Evolutionary conservation across 345 rosid species (phyloP), one percentile per base, ranked within the genome.

Genomic region (Garcia nutans): DNA sequence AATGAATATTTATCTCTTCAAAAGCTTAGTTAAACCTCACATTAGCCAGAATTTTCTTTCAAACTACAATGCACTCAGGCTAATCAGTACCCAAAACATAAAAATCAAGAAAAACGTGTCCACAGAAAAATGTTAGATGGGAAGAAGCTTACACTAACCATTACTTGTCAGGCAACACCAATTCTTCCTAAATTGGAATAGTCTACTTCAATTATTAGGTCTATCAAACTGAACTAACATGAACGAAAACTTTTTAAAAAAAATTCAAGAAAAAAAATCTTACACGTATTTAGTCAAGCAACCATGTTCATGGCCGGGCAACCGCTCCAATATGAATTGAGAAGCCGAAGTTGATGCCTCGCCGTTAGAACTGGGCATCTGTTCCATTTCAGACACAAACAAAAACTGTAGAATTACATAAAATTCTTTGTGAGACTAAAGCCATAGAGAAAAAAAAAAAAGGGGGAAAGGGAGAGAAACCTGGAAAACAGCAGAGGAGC

Each of bases 401-500:
- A 50, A 63, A 23, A 65, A 69, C 17, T 26, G 15, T 13, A 31
- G 11, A 19, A 55, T 23, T 66, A 49, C 52, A 50, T 10, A 65
- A 65, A 65, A n/a, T 42, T 42, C 15, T n/a, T 23, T 45, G 10
- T 20, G 6, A 19, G 6, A 10, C 17, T 37, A 73, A 3, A 23
- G 3, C n/a, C 13, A 33, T 13, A 44, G 5, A 17, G 8, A 6
- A 11, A 33, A 37, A 37, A 37, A 37, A 33, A 33, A 33, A 37
- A 37, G 7, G 44, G 6, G 6, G 23, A 28, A 23, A 2, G 1
- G 55, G 26, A 72, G 55, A 13, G 72, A 70, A 50, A 90, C 97
- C 93, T 92, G 84, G 24, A 92, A 94, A 59, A 90, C 87, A 56
- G 96, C 96, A 75, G 94, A 83, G 80, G 91, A 92, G 59, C 87